phyloP scores from a whole-genome alignment of 805 yeast species.

The Yarrowia sp. region DNA sequence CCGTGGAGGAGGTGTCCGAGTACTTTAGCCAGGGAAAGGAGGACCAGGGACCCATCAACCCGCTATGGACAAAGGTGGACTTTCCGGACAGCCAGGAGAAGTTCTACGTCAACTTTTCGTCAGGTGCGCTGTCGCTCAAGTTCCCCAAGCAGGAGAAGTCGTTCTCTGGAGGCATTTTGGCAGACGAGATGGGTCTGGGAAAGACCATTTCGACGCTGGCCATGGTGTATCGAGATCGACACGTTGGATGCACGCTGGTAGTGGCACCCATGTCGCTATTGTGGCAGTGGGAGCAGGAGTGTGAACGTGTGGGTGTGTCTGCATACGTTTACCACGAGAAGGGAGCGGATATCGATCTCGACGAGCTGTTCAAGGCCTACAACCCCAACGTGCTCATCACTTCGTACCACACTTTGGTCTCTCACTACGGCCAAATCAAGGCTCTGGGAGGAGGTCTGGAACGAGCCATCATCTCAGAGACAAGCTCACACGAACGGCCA shows the following conservation, averaged over 20 bases:
- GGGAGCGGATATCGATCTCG: conserved; percentile 51
- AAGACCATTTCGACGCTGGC: conserved; percentile 84
- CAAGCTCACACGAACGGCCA: conserved; percentile 26
- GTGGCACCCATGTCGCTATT: conserved; percentile 88
- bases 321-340: conserved; percentile 71
- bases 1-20: conserved; percentile 36
- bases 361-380: conserved; percentile 42
- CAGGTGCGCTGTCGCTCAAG: conserved; percentile 71
- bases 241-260: conserved; percentile 62
- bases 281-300: conserved; percentile 87
- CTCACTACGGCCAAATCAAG: conserved; percentile 59
- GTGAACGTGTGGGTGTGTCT: conserved; percentile 33
- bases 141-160: conserved; percentile 63
- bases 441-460: conserved; percentile 10
- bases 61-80: conserved; percentile 74
- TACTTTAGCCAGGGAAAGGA: conserved; percentile 43
- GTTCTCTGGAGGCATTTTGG: conserved; percentile 80
- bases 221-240: conserved; percentile 54
- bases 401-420: conserved; percentile 81
- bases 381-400: conserved; percentile 75
- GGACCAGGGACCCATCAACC: conserved; percentile 61
- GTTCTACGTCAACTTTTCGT: conserved; percentile 75
- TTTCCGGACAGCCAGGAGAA: conserved; percentile 55
- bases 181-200: conserved; percentile 97
- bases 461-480: neutral